Evolutionary conservation across 495 filamentous ascomycete species (phyloP).

Genomic region (Xylaria telfairii): DNA sequence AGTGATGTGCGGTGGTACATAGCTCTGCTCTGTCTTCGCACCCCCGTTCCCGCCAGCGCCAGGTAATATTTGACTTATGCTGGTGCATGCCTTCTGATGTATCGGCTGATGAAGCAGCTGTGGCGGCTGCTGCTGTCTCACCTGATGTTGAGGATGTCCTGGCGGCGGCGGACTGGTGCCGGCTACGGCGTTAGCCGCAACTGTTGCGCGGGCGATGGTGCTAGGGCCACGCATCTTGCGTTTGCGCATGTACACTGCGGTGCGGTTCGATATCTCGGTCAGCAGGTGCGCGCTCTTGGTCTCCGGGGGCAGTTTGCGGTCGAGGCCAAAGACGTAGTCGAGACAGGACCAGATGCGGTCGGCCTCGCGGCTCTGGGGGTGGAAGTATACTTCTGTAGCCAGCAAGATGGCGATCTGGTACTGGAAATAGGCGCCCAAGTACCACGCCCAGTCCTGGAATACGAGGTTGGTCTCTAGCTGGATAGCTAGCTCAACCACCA

Average conservation of each 20-base stretch:
- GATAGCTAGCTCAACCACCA: conserved; percentile 65
- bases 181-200: conserved; percentile 46
- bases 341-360: conserved; percentile 71
- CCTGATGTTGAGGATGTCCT: conserved; percentile 26
- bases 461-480: conserved; percentile 61
- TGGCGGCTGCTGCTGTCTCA: conserved; percentile 23
- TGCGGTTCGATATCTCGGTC: conserved; percentile 48
- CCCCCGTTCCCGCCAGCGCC: not conserved
- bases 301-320: conserved; percentile 50
- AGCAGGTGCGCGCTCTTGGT: conserved; percentile 49
- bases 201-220: conserved; percentile 41
- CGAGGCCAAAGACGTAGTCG: conserved; percentile 72
- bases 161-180: conserved; percentile 31
- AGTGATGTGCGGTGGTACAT: not conserved
- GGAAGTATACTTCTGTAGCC: conserved; percentile 60
- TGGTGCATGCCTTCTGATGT: not conserved
- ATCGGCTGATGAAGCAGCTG: conserved; percentile 7
- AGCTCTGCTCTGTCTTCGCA: conserved; percentile 7
- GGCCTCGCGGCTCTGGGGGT: conserved; percentile 60
- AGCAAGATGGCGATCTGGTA: conserved; percentile 61
- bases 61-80: not conserved
- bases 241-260: conserved; percentile 48
- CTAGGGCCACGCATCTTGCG: conserved; percentile 55
- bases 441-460: conserved; percentile 62
- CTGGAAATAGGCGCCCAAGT: conserved; percentile 60